phyloP scores from a whole-genome alignment of 345 rosid genomes.

The Conringia planisiliqua region DNA sequence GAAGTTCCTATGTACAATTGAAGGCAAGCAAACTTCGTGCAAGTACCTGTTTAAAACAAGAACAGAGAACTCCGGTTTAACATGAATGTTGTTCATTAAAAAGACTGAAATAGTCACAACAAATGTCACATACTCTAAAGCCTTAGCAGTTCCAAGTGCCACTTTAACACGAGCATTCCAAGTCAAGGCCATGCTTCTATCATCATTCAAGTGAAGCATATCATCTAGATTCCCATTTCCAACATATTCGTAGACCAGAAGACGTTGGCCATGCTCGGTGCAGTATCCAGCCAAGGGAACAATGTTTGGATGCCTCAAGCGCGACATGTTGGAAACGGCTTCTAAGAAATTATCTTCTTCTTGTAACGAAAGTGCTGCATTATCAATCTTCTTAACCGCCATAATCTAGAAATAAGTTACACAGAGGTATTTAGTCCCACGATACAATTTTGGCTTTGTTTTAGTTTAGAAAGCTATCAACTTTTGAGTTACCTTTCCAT shows the following conservation, averaged over 20 bases:
- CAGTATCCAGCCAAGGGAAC: conserved; percentile 85
- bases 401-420: conserved; percentile 45
- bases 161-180: conserved; percentile 99
- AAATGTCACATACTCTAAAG: conserved; percentile 79
- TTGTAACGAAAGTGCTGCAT: conserved; percentile 78
- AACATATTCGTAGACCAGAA: conserved; percentile 76
- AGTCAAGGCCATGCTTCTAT: conserved; percentile 55
- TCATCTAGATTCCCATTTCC: conserved; percentile 85
- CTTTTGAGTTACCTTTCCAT: conserved; percentile 63
- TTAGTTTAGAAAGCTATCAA: background rate
- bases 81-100: background rate
- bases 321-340: conserved; percentile 91
- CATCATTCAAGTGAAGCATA: conserved; percentile 76
- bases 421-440: conserved; percentile 12
- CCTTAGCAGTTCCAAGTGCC: conserved; percentile 96
- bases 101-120: background rate
- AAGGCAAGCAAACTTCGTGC: conserved; percentile 99
- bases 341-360: conserved; percentile 93
- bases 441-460: background rate
- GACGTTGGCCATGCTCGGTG: conserved; percentile 95
- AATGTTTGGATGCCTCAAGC: conserved; percentile 88
- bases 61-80: background rate
- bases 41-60: conserved; percentile 55
- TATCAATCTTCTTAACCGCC: conserved; percentile 96
- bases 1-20: conserved; percentile 94